Evolutionary conservation across 345 rosid genomes (phyloP).

Genomic region (Rhizophora mangle): DNA sequence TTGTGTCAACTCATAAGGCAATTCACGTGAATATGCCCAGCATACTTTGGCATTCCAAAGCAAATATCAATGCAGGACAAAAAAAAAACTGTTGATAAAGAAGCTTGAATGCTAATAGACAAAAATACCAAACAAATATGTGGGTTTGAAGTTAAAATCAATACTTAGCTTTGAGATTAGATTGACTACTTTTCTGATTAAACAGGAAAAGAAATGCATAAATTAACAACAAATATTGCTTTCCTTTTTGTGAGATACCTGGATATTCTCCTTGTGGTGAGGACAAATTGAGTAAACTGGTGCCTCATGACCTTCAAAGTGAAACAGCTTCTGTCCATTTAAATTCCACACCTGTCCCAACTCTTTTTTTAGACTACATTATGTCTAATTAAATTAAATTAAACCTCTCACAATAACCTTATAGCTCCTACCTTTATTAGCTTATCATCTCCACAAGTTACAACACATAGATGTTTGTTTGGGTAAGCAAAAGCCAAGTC

Average conservation of each 20-base stretch:
- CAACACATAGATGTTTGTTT: slow-evolving; percentile 70
- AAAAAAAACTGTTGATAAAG: not conserved
- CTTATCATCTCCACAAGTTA: slow-evolving; percentile 92
- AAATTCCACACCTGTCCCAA: slow-evolving; percentile 85
- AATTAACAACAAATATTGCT: slow-evolving; percentile 6
- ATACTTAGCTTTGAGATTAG: not conserved
- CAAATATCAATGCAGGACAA: not conserved
- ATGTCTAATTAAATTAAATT: slow-evolving; percentile 7
- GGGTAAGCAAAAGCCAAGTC: slow-evolving; percentile 89
- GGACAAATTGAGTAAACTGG: slow-evolving; percentile 85
- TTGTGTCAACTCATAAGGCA: too few species aligned
- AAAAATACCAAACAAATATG: not conserved
- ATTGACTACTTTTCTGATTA: not conserved
- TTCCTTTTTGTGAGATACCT: slow-evolving; percentile 44
- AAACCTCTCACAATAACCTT: slow-evolving; percentile 4
- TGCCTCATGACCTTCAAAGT: slow-evolving; percentile 86
- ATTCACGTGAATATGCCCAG: not conserved
- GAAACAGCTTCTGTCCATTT: slow-evolving; percentile 51
- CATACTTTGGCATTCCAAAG: not conserved
- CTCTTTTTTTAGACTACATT: slow-evolving; percentile 24
- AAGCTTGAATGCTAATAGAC: not conserved
- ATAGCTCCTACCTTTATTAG: slow-evolving; percentile 60
- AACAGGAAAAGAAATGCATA: not conserved
- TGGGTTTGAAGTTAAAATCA: not conserved
- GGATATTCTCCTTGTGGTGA: slow-evolving; percentile 83